Evolutionary conservation across 2,329 filamentous ascomycete genomes (phyloP), one percentile per base, ranked within the genome.

Genomic region (Fusarium ambrosium): DNA sequence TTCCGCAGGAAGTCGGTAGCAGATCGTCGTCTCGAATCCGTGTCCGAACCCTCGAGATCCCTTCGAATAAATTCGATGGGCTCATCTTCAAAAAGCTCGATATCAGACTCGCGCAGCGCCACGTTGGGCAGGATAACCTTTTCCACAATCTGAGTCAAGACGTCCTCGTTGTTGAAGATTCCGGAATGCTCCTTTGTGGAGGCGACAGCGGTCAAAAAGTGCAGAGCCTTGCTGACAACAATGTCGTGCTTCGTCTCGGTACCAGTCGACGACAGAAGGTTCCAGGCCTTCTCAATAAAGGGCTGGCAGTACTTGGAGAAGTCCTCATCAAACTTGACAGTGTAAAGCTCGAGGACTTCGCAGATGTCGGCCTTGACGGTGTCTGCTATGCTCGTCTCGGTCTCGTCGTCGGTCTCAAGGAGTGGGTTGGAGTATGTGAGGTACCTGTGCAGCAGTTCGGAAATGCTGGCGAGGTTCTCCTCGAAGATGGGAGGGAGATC

Each of bases 41-140:
- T 97, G 83, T 99, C 97, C 2, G 97, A 98, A 8, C 97, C 97
- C 82, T 99, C 97, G 58, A 99, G 87, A 83, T 99, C 97, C 79
- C 95, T 91, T 73, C 97, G 91, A 80, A 99, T 99, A 81, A 97
- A 99, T 83, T 99, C 97, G 75, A 99, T 99, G 0, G 97, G 97
- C 85, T 99, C 97, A 81, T 99, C 97, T 81, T 99, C 97, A 78
- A 99, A 98, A 76, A 98, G 89, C 82, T 99, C 97, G 64, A 98
- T 90, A 76, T 99, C 97, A 0, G 95, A 97, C 79, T 98, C 97
- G 75, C 97, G 92, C 70, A 99, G 86, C 18, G 93, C 93, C 68
- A 99, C 91, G 79, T 99, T 99, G 11, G 97, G 96, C 74, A 99
- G 85, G 66, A 99, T 94, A 68, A 98, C 97, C 85, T 98, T 98